Evolutionary conservation across 2,329 filamentous ascomycete species (phyloP).

Genomic region (Stagonosporopsis chrysanthemi): DNA sequence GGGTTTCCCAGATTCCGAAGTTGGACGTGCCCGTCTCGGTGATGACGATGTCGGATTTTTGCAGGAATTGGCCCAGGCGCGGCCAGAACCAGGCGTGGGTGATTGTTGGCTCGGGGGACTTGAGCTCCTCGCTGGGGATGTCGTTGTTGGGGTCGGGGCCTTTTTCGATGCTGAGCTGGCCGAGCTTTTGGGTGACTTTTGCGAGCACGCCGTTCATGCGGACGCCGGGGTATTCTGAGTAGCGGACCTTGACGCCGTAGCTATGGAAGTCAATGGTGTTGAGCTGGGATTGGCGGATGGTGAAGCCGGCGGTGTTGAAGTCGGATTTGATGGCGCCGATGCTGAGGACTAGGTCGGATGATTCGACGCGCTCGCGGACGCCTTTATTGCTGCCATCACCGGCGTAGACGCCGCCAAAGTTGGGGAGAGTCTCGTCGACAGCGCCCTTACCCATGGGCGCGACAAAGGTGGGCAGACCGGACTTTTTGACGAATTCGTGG

Average conservation of each 20-base stretch:
- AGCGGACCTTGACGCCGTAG: slow-evolving; percentile 74
- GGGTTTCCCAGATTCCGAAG: slow-evolving; percentile 87
- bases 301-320: slow-evolving; percentile 85
- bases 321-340: slow-evolving; percentile 77
- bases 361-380: slow-evolving; percentile 70
- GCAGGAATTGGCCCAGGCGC: slow-evolving; percentile 74
- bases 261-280: slow-evolving; percentile 84
- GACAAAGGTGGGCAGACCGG: slow-evolving; percentile 81
- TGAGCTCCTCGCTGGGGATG: slow-evolving; percentile 48
- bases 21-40: slow-evolving; percentile 89
- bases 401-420: slow-evolving; percentile 84
- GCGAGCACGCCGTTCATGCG: slow-evolving; percentile 79
- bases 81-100: slow-evolving; percentile 82
- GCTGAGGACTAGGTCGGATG: slow-evolving; percentile 73
- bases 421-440: slow-evolving; percentile 76
- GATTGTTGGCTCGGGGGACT: slow-evolving; percentile 56
- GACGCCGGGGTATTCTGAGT: slow-evolving; percentile 79
- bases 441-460: slow-evolving; percentile 90
- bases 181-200: slow-evolving; percentile 68
- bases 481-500: slow-evolving; percentile 74
- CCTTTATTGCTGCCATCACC: slow-evolving; percentile 75
- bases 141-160: slow-evolving; percentile 64
- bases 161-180: slow-evolving; percentile 62
- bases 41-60: slow-evolving; percentile 76
- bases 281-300: slow-evolving; percentile 77